Evolutionary conservation across 2,329 filamentous ascomycete genomes (phyloP), one percentile per base, ranked within the genome.

Genomic region (Anisogramma anomala): DNA sequence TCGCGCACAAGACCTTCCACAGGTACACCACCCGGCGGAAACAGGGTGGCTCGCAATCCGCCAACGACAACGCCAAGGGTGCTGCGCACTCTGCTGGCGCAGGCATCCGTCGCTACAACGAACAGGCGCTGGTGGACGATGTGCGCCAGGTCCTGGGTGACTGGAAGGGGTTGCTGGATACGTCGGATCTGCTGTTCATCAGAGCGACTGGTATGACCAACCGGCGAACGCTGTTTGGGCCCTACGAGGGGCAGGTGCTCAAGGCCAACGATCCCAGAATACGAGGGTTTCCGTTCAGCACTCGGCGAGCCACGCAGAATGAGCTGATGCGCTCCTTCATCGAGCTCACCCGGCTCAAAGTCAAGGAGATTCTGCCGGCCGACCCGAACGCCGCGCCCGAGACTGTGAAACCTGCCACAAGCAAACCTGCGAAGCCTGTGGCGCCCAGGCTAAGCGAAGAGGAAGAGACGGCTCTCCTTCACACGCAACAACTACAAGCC

Each of bases 1-100:
- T 95, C 33, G 89, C 87, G 0, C 89, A 96, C 62, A 98, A 98
- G 66, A 95, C 89, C 0, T 98, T 96, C 60, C 93, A 98, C 60
- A 76, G 91, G 43, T 98, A 98, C 57, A 98, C 93, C 0, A 98
- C 91, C 5, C 74, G 91, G 49, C 75, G 91, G 50, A 98, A 98
- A 59, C 91, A 98, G 60, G 91, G 91, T 68, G 91, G 93, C 31
- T 81, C 87, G 9, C 91, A 98, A 59, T 93, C 88, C 3, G 82
- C 89, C 20, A 96, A 87, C 58, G 91, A 98, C 59, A 83, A 85
- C 47, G 77, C 88, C n/a, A 94, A 94, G 57, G 89, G 91, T 11
- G 80, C 82, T 34, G 91, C 91, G 0, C 87, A 96, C 61, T 96
- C 91, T 3, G 93, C 88, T 6, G 91, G 93, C 58, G 84, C 91